These are phyloP conservation scores for Solanum sitiens DNA, from an alignment of 257 asterid genomes.

Conservation along the genomic window DNA sequence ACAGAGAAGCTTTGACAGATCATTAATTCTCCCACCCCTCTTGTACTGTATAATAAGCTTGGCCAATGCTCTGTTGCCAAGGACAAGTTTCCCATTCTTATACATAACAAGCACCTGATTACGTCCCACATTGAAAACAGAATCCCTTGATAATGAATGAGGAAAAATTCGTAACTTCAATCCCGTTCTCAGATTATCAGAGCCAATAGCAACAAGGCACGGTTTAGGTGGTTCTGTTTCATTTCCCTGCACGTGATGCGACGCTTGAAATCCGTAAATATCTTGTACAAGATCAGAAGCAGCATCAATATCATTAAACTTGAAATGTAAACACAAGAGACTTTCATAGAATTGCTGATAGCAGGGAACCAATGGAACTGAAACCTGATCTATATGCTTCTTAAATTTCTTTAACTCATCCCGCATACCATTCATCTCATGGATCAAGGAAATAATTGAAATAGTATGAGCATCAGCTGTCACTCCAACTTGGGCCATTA, in stretches of 20 bases:
- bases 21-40: constrained; percentile 39
- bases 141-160: constrained; percentile 35
- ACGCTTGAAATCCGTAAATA: constrained; percentile 16
- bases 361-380: constrained; percentile 20
- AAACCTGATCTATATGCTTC: constrained; percentile 34
- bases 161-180: constrained; percentile 47
- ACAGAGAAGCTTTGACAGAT: constrained; percentile 52
- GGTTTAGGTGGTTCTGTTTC: constrained; percentile 17
- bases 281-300: constrained; percentile 56
- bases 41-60: constrained; percentile 41
- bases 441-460: constrained; percentile 43
- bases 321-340: constrained; percentile 59
- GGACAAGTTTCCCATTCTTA: constrained; percentile 44
- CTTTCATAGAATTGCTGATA: constrained; percentile 64
- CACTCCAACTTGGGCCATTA: constrained; percentile 62
- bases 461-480: constrained; percentile 65
- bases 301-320: constrained; percentile 60
- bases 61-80: constrained; percentile 61
- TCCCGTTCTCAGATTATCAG: constrained; percentile 54
- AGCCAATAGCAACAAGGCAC: constrained; percentile 47
- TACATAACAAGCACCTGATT: constrained; percentile 28
- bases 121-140: constrained; percentile 27
- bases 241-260: background rate
- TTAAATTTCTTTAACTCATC: constrained; percentile 70
- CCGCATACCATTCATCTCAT: constrained; percentile 59